Percentiles rank a stretch among this genome's conserved stretches.
Conservation (phyloP, 352 stramenopile species). For the Phytophthora gonapodyides region DNA sequence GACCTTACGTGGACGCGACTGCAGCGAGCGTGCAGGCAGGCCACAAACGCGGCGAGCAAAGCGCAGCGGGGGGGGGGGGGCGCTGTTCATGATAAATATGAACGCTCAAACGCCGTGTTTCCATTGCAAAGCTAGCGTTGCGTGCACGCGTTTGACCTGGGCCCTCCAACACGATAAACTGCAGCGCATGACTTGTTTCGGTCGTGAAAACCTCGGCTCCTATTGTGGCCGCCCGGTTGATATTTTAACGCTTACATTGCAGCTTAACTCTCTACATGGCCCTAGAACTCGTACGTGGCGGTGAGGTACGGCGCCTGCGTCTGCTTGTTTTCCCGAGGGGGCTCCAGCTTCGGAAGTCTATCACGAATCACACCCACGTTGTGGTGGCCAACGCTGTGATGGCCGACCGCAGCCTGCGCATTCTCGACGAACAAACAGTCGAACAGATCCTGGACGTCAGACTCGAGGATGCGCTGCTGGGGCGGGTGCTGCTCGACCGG, state of each 20-base stretch:
- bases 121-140: slow-evolving; percentile 24
- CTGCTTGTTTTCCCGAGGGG: slow-evolving; percentile 26
- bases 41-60: slow-evolving; percentile 11
- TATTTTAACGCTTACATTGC: slow-evolving; percentile 34
- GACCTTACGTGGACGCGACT: slow-evolving; percentile 8
- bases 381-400: slow-evolving; percentile 2
- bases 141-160: slow-evolving; percentile 1
- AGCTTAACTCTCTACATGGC: slow-evolving; percentile 30
- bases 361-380: slow-evolving; percentile 37
- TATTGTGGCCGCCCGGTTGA: slow-evolving; percentile 22
- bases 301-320: slow-evolving; percentile 34
- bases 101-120: slow-evolving; percentile 25
- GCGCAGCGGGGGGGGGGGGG: neutral
- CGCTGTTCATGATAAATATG: neutral
- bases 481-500: slow-evolving; percentile 29
- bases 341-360: slow-evolving; percentile 35
- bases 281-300: slow-evolving; percentile 46
- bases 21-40: slow-evolving; percentile 12
- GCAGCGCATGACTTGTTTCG: neutral
- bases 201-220: slow-evolving; percentile 17
- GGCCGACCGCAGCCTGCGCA: slow-evolving; percentile 22
- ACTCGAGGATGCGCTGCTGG: slow-evolving; percentile 40
- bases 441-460: slow-evolving; percentile 50
- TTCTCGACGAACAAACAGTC: slow-evolving; percentile 52
- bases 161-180: slow-evolving; percentile 2